Percentiles rank a stretch among this genome's conserved stretches.
These are phyloP conservation scores for Botrytis tulipae DNA, from an alignment of 2,329 filamentous ascomycete genomes.

Conservation along the genomic window DNA sequence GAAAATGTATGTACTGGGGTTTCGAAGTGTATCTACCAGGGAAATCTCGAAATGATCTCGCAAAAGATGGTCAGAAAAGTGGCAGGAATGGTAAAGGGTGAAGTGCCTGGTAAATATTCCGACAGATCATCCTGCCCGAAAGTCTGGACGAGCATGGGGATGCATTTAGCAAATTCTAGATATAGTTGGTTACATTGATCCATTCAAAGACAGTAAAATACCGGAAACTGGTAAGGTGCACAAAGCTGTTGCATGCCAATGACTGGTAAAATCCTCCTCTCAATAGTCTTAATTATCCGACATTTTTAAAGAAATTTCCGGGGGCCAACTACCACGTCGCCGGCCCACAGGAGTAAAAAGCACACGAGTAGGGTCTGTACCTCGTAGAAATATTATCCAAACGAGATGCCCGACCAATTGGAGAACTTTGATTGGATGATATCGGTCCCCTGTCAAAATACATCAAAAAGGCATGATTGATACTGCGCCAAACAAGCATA, in stretches of 20 bases:
- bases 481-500: slow-evolving; percentile 3
- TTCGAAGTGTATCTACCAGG: not conserved
- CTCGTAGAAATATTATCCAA: slow-evolving; percentile 1
- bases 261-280: not conserved
- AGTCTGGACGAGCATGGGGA: slow-evolving; percentile 17
- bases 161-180: not conserved
- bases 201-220: not conserved
- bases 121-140: slow-evolving; percentile 16
- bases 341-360: not conserved
- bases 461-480: not conserved
- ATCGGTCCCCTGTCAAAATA: not conserved
- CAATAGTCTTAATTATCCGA: not conserved
- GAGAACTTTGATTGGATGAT: not conserved
- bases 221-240: not conserved
- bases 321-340: not conserved
- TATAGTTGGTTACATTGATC: not conserved
- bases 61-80: not conserved
- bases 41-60: not conserved
- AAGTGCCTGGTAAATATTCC: not conserved
- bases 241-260: not conserved
- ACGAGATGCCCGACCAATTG: not conserved
- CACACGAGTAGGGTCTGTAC: not conserved
- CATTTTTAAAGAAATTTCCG: not conserved
- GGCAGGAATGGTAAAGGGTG: not conserved
- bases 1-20: slow-evolving; percentile 8